phyloP scores from a whole-genome alignment of 257 asterid genomes.

The Voacanga thouarsii region DNA sequence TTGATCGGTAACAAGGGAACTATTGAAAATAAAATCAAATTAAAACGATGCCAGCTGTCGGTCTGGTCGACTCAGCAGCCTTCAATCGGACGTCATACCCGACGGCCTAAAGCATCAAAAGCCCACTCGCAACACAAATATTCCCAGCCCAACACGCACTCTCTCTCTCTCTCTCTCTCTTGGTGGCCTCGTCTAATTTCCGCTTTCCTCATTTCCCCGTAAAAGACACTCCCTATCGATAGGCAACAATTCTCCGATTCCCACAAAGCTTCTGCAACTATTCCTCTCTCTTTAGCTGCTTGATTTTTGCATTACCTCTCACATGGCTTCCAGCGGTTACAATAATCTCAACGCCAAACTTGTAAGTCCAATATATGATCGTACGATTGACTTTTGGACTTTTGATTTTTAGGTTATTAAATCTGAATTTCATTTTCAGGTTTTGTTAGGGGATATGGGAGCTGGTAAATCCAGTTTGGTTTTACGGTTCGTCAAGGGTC shows the following conservation, averaged over 20 bases:
- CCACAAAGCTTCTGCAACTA: neutral
- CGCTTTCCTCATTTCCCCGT: neutral
- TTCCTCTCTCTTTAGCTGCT: neutral
- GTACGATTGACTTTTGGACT: neutral
- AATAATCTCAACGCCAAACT: slow-evolving; percentile 81
- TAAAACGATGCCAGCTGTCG: neutral
- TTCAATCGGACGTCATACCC: neutral
- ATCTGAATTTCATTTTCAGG: slow-evolving; percentile 40
- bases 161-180: neutral
- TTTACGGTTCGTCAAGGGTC: slow-evolving; percentile 88
- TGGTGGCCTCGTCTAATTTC: neutral
- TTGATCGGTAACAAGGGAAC: neutral
- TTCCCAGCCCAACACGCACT: neutral
- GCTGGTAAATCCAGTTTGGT: slow-evolving; percentile 95
- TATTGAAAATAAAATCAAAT: no score
- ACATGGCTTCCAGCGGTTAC: slow-evolving; percentile 55
- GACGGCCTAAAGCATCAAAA: neutral
- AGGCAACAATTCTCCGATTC: neutral
- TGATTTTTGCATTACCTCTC: no score
- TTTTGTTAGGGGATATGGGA: slow-evolving; percentile 92
- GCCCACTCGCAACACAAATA: neutral
- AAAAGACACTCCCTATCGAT: neutral
- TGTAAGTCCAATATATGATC: slow-evolving; percentile 33
- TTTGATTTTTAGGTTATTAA: slow-evolving; percentile 7
- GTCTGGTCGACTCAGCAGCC: neutral